These are phyloP conservation scores for Kuraishia floccosa DNA, from an alignment of 805 yeast species.

Conservation along the genomic window DNA sequence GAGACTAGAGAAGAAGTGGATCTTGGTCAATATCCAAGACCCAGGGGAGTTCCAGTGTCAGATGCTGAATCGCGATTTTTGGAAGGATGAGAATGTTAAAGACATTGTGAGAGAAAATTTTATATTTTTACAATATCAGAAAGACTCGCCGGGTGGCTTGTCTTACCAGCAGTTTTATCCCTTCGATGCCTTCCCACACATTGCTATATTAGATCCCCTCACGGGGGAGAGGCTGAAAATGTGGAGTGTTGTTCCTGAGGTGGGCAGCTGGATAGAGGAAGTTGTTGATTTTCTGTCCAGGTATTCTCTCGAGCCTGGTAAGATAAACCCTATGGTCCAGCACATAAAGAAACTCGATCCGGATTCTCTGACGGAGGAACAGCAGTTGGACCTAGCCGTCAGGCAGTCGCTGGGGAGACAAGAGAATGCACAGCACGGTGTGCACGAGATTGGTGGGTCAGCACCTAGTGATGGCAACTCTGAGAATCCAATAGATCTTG, in stretches of 20 bases:
- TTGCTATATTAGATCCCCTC: slow-evolving; percentile 86
- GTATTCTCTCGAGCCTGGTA: slow-evolving; percentile 54
- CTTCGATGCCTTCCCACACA: slow-evolving; percentile 66
- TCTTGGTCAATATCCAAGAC: slow-evolving; percentile 83
- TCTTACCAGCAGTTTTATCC: slow-evolving; percentile 67
- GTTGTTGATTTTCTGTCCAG: slow-evolving; percentile 55
- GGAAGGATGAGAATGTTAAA: slow-evolving; percentile 66
- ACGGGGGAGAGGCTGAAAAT: slow-evolving; percentile 82
- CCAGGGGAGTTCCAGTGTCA: slow-evolving; percentile 80
- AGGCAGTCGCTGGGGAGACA: slow-evolving; percentile 43
- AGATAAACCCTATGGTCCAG: slow-evolving; percentile 53
- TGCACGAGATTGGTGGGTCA: slow-evolving; percentile 16
- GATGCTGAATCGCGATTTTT: slow-evolving; percentile 82
- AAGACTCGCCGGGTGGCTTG: slow-evolving; percentile 65
- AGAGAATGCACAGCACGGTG: slow-evolving; percentile 17
- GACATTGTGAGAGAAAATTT: slow-evolving; percentile 55
- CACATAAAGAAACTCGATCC: slow-evolving; percentile 55
- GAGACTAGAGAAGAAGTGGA: slow-evolving; percentile 59
- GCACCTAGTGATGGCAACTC: slow-evolving; percentile 4
- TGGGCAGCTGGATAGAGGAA: slow-evolving; percentile 51
- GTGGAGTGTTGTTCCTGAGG: slow-evolving; percentile 66
- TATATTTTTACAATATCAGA: slow-evolving; percentile 76
- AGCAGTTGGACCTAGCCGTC: slow-evolving; percentile 70
- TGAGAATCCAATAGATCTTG: slow-evolving; percentile 6
- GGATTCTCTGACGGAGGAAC: slow-evolving; percentile 64